Evolutionary conservation across 2,329 filamentous ascomycete genomes (phyloP).

Genomic region (Epichloe sibirici): DNA sequence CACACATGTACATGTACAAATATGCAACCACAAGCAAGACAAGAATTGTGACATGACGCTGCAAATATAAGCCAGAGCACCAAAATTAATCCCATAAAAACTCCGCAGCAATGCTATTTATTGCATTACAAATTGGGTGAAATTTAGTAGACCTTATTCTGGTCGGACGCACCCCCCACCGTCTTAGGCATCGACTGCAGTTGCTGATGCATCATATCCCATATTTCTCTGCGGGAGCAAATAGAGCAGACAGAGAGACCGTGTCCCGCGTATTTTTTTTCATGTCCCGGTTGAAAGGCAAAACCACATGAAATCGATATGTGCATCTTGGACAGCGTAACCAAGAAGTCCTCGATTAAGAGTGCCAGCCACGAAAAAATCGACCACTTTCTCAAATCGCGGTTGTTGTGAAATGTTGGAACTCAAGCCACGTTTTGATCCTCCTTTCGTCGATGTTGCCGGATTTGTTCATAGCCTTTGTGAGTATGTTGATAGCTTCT

Average conservation of each 20-base stretch:
- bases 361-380: no score
- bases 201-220: not conserved
- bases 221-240: not conserved
- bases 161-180: no score
- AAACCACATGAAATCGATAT: no score
- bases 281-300: no score
- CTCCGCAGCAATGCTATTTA: not conserved
- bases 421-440: conserved; percentile 27
- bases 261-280: no score
- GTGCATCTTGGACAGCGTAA: no score
- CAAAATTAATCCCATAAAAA: not conserved
- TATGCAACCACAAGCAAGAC: not conserved
- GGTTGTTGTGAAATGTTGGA: conserved; percentile 10
- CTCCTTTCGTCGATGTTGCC: conserved; percentile 25
- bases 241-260: no score
- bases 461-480: conserved; percentile 25
- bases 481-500: conserved; percentile 29
- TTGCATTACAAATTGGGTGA: not conserved
- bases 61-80: not conserved
- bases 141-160: not conserved
- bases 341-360: no score
- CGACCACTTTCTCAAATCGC: conserved; percentile 5
- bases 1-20: not conserved
- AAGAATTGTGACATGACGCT: not conserved
- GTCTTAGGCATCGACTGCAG: not conserved